These are phyloP conservation scores for Zostera marina DNA, from an alignment of 116 monocot genomes.

Conservation along the genomic window DNA sequence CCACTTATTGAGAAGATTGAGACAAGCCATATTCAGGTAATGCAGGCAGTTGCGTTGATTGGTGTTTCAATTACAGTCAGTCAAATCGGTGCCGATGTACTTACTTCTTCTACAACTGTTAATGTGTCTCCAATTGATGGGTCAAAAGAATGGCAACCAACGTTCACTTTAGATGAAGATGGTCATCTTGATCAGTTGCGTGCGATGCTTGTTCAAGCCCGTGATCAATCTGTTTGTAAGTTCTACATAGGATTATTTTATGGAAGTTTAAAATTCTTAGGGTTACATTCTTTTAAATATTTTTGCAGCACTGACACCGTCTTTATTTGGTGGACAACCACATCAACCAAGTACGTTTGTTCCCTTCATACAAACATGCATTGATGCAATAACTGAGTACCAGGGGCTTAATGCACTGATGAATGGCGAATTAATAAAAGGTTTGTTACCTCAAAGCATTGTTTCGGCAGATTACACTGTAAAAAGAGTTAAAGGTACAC, in stretches of 20 bases:
- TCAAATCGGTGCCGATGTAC: constrained; percentile 59
- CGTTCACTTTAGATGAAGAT: constrained; percentile 75
- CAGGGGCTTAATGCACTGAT: constrained; percentile 82
- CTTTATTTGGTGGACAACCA: constrained; percentile 25
- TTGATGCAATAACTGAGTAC: constrained; percentile 79
- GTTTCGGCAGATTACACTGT: constrained; percentile 66
- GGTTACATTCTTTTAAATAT: not conserved
- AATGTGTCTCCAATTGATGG: constrained; percentile 54
- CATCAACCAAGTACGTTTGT: constrained; percentile 36
- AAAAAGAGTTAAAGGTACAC: constrained; percentile 58
- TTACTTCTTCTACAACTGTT: constrained; percentile 23
- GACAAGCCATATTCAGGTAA: constrained; percentile 84
- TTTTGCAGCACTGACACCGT: constrained; percentile 23
- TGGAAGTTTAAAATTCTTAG: not conserved
- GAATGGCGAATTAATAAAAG: constrained; percentile 91
- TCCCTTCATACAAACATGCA: constrained; percentile 54
- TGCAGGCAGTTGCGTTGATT: constrained; percentile 58
- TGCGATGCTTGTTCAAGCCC: constrained; percentile 49
- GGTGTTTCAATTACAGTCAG: constrained; percentile 60
- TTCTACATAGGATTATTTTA: not conserved
- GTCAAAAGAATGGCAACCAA: constrained; percentile 70
- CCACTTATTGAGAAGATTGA: constrained; percentile 80
- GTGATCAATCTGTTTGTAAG: constrained; percentile 56
- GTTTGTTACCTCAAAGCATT: constrained; percentile 66
- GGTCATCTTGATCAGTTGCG: constrained; percentile 63